Evolutionary conservation across 768 basidiomycete genomes (phyloP).

Genomic region (Termitomyces heimii): DNA sequence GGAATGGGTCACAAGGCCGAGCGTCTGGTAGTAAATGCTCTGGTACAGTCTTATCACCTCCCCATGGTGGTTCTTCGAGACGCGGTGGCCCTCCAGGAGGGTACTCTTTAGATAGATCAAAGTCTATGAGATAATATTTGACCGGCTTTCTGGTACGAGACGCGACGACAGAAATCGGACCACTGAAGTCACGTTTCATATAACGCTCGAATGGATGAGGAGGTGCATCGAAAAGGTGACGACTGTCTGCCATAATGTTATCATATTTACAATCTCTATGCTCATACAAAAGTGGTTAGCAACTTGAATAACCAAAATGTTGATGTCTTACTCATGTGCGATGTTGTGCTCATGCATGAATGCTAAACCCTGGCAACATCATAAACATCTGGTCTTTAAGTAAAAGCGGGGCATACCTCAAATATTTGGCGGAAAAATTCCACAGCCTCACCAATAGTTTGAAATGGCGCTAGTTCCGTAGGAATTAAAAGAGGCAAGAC

Average conservation of each 20-base stretch:
- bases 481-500: background rate
- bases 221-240: conserved; percentile 2
- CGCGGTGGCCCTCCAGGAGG: background rate
- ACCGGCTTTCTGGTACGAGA: conserved; percentile 12
- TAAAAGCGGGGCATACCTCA: conserved; percentile 12
- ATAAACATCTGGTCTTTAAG: background rate
- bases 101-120: conserved; percentile 17
- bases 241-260: conserved; percentile 15
- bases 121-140: conserved; percentile 12
- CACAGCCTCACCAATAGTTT: background rate
- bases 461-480: conserved; percentile 1
- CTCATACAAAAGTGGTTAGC: background rate
- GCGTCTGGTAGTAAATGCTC: no score
- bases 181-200: conserved; percentile 7
- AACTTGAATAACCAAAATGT: background rate
- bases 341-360: conserved; percentile 28
- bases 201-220: conserved; percentile 3
- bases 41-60: conserved; percentile 5
- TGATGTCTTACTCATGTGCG: conserved; percentile 22
- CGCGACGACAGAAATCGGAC: background rate
- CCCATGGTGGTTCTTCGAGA: background rate
- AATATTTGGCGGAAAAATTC: conserved; percentile 4
- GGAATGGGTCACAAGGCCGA: no score
- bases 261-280: conserved; percentile 12
- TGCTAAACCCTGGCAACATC: conserved; percentile 19